Percentiles rank a stretch among this genome's conserved stretches.
These are phyloP conservation scores for Xylaria flabelliformis DNA, from an alignment of 495 filamentous ascomycete genomes.

Conservation along the genomic window DNA sequence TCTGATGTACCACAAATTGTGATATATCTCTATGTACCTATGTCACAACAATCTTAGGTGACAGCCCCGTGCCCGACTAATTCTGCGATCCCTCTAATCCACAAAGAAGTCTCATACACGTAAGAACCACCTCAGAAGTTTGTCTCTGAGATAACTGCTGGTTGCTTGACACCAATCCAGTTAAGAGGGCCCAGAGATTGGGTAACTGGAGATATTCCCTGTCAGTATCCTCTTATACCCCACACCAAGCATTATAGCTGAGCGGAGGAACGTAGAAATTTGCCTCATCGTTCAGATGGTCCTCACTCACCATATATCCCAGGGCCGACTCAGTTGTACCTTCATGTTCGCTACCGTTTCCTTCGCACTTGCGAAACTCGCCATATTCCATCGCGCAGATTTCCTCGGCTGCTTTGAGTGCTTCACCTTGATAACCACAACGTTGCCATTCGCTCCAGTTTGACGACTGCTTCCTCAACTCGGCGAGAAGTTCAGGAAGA, in stretches of 20 bases:
- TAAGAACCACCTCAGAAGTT: conserved; percentile 3
- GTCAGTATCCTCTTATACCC: not conserved
- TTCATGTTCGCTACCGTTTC: not conserved
- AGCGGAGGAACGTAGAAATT: not conserved
- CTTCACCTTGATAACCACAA: not conserved
- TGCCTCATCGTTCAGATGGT: not conserved
- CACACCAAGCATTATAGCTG: not conserved
- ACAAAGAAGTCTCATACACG: conserved; percentile 9
- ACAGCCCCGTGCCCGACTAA: not conserved
- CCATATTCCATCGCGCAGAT: conserved; percentile 9
- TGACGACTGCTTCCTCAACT: conserved; percentile 5
- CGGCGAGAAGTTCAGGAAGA: conserved; percentile 1
- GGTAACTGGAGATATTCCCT: conserved; percentile 4
- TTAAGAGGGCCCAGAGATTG: conserved; percentile 16
- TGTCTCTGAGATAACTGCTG: conserved; percentile 10
- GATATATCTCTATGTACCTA: not conserved
- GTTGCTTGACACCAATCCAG: conserved; percentile 13
- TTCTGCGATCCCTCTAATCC: conserved; percentile 10
- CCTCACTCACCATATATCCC: conserved; percentile 15
- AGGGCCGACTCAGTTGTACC: not conserved
- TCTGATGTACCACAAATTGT: not conserved
- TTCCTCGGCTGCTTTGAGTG: not conserved
- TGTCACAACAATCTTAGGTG: not conserved
- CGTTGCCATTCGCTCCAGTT: conserved; percentile 2
- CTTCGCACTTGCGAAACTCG: conserved; percentile 7